A percentile compares a stretch with the other conserved stretches of the same genome.
Evolutionary conservation across 148 eudicot species (phyloP).

Genomic region (Salicornia ramosissima): DNA sequence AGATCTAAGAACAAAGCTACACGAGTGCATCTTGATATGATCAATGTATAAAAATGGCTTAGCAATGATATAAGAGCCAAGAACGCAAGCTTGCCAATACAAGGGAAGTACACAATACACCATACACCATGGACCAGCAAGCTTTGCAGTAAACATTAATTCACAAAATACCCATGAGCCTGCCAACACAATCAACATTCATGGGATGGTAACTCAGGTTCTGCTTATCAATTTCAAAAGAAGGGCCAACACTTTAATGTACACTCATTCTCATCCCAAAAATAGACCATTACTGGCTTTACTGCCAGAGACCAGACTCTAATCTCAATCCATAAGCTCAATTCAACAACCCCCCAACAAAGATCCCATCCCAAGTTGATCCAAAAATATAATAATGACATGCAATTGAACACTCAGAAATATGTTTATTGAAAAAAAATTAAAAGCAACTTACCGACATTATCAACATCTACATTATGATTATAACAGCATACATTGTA

Average conservation of each 20-base stretch:
- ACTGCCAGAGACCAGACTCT: neutral
- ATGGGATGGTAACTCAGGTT: neutral
- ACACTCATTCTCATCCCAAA: neutral
- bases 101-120: neutral
- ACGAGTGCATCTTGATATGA: neutral
- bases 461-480: constrained; percentile 4
- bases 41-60: neutral
- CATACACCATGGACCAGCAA: neutral
- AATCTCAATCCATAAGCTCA: neutral
- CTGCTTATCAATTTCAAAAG: neutral
- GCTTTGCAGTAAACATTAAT: neutral
- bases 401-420: neutral
- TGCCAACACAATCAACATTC: neutral
- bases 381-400: neutral
- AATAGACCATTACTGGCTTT: neutral
- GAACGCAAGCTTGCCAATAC: neutral
- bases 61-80: neutral
- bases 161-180: neutral
- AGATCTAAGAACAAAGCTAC: neutral
- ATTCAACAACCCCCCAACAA: neutral
- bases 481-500: neutral
- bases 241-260: too few species aligned
- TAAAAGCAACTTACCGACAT: neutral
- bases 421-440: too few species aligned
- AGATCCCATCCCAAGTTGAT: neutral